Evolutionary conservation across 768 basidiomycete genomes (phyloP).

Genomic region (Boletus barrowsii): DNA sequence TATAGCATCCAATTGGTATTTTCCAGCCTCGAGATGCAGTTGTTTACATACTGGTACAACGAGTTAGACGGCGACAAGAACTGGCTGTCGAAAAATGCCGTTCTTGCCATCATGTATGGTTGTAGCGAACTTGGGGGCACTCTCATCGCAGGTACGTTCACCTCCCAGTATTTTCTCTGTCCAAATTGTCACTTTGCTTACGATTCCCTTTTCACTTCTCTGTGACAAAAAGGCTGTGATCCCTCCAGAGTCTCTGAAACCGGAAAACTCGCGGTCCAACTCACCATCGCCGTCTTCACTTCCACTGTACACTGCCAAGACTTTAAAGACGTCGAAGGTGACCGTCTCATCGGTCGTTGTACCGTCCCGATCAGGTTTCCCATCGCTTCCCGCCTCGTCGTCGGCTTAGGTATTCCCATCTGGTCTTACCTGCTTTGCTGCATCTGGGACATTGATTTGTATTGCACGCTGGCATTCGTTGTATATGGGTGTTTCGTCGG

Average conservation of each 20-base stretch:
- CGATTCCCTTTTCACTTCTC: no score
- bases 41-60: conserved; percentile 37
- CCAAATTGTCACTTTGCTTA: neutral
- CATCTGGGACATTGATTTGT: conserved; percentile 35
- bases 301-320: conserved; percentile 52
- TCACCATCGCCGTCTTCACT: conserved; percentile 38
- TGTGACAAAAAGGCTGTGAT: conserved; percentile 18
- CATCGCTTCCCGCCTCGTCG: conserved; percentile 30
- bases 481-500: conserved; percentile 35
- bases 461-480: conserved; percentile 26
- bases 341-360: conserved; percentile 33
- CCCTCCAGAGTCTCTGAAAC: conserved; percentile 25
- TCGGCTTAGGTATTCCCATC: conserved; percentile 31
- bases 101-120: conserved; percentile 39
- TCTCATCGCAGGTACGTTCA: conserved; percentile 34
- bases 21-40: conserved; percentile 34
- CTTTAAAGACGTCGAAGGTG: conserved; percentile 44
- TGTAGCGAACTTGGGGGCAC: conserved; percentile 39
- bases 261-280: conserved; percentile 29
- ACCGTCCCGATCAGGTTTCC: conserved; percentile 48
- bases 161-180: neutral
- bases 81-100: conserved; percentile 37
- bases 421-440: conserved; percentile 37
- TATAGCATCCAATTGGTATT: conserved; percentile 32
- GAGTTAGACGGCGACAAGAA: conserved; percentile 37